These are phyloP conservation scores for Mycena sp. DNA, from an alignment of 1,284 basidiomycete genomes.

Conservation along the genomic window DNA sequence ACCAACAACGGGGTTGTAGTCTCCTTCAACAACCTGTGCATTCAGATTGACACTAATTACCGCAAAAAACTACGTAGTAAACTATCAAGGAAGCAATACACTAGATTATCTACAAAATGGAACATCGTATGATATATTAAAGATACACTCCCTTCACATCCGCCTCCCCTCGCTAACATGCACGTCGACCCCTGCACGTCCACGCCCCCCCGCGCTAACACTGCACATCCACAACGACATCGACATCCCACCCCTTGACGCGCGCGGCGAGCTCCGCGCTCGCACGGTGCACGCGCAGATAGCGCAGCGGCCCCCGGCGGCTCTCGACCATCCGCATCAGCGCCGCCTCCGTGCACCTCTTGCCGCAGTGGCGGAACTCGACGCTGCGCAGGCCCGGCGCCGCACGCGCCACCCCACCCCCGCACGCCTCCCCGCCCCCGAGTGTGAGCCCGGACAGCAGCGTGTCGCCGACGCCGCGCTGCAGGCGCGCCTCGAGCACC, in stretches of 20 bases:
- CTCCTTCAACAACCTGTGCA: no score
- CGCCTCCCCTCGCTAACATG: no score
- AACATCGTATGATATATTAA: no score
- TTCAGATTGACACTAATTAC: no score
- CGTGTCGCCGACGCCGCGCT: constrained; percentile 29
- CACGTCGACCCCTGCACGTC: no score
- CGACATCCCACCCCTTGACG: constrained; percentile 38
- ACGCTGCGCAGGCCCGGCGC: constrained; percentile 19
- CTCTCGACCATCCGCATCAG: constrained; percentile 27
- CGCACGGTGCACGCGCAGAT: constrained; percentile 20
- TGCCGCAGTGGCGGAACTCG: constrained; percentile 32
- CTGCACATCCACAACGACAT: constrained; percentile 29
- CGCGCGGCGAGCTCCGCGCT: constrained; percentile 3
- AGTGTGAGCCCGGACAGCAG: constrained; percentile 24
- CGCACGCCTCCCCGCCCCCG: background rate
- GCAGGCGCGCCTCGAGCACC: constrained; percentile 25
- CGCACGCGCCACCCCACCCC: constrained; percentile 14
- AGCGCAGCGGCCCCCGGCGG: constrained; percentile 1
- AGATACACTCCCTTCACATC: no score
- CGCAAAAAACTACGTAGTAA: no score
- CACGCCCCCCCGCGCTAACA: background rate
- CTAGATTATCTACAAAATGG: no score
- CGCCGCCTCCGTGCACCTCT: constrained; percentile 30
- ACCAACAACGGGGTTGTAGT: no score
- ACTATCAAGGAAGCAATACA: no score